Evolutionary conservation across 176 grass and related monocot species (phyloP).

Genomic region (Musa beccarii): DNA sequence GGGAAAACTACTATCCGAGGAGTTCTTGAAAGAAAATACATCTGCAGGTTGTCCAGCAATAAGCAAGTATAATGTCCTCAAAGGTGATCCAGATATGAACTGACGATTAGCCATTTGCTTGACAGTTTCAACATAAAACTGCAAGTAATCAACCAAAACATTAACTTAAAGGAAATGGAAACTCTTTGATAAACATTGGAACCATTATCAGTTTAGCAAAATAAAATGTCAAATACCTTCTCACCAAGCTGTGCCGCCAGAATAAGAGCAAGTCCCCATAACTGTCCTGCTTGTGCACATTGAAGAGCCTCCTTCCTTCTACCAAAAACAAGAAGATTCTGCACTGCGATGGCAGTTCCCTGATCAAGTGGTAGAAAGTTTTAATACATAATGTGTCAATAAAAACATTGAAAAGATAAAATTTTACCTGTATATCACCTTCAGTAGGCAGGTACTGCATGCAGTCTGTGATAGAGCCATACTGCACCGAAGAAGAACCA

Average conservation of each 20-base stretch:
- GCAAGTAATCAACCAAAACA: slow-evolving; percentile 10
- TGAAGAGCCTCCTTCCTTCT: slow-evolving; percentile 88
- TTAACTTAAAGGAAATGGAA: too few species aligned
- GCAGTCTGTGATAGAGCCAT: slow-evolving; percentile 40
- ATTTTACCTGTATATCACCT: slow-evolving; percentile 65
- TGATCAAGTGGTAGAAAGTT: slow-evolving; percentile 16
- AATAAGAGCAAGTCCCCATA: slow-evolving; percentile 92
- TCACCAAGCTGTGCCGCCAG: slow-evolving; percentile 89
- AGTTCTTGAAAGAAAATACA: slow-evolving; percentile 50
- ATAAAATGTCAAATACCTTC: slow-evolving; percentile 26
- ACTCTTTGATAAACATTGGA: too few species aligned
- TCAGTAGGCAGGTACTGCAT: slow-evolving; percentile 70
- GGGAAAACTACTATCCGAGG: too few species aligned
- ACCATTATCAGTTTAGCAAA: too few species aligned
- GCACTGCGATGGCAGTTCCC: slow-evolving; percentile 73
- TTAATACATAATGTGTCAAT: not conserved
- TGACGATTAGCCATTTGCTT: slow-evolving; percentile 91
- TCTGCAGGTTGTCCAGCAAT: slow-evolving; percentile 93
- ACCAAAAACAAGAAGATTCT: slow-evolving; percentile 90
- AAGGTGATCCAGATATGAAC: slow-evolving; percentile 71
- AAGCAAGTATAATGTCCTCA: slow-evolving; percentile 86
- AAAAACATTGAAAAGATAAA: not conserved
- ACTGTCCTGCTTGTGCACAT: slow-evolving; percentile 76
- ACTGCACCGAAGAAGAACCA: slow-evolving; percentile 25
- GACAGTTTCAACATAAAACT: slow-evolving; percentile 91